These are phyloP conservation scores for Pochonia chlamydosporia DNA, from an alignment of 2,329 filamentous ascomycete genomes.

Conservation along the genomic window DNA sequence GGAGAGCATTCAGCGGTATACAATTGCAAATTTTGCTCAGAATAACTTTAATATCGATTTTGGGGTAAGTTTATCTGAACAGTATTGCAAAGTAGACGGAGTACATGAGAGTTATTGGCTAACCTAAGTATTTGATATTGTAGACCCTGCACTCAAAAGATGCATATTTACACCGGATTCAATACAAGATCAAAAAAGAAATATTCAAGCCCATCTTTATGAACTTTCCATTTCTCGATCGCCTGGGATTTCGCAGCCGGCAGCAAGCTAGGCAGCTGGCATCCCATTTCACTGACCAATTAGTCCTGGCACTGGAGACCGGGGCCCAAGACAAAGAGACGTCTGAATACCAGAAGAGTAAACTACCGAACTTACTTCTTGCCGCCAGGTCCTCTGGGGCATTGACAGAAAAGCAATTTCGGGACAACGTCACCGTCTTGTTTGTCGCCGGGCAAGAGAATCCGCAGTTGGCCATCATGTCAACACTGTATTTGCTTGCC, in stretches of 20 bases:
- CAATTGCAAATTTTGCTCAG: slow-evolving; percentile 28
- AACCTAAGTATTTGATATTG: background rate
- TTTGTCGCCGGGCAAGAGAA: slow-evolving; percentile 38
- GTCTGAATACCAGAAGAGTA: background rate
- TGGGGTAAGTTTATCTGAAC: no score
- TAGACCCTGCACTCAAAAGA: slow-evolving; percentile 18
- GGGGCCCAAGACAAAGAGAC: slow-evolving; percentile 8
- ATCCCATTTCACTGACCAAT: slow-evolving; percentile 17
- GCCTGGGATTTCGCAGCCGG: slow-evolving; percentile 19
- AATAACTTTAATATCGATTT: slow-evolving; percentile 19
- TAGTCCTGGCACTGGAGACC: slow-evolving; percentile 11
- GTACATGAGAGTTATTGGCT: no score
- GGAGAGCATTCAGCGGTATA: slow-evolving; percentile 27
- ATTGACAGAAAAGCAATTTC: slow-evolving; percentile 29
- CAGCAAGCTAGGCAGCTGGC: slow-evolving; percentile 19
- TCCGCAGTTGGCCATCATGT: slow-evolving; percentile 30
- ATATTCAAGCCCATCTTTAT: slow-evolving; percentile 28
- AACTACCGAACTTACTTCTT: slow-evolving; percentile 16
- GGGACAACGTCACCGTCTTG: slow-evolving; percentile 32
- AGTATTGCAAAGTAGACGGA: no score
- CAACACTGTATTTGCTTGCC: slow-evolving; percentile 29
- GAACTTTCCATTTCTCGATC: slow-evolving; percentile 27
- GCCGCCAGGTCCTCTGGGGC: slow-evolving; percentile 15
- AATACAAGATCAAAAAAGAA: slow-evolving; percentile 21
- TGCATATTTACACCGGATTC: slow-evolving; percentile 17